Evolutionary conservation across 2,329 filamentous ascomycete species (phyloP).

Genomic region (Alternaria sp.): DNA sequence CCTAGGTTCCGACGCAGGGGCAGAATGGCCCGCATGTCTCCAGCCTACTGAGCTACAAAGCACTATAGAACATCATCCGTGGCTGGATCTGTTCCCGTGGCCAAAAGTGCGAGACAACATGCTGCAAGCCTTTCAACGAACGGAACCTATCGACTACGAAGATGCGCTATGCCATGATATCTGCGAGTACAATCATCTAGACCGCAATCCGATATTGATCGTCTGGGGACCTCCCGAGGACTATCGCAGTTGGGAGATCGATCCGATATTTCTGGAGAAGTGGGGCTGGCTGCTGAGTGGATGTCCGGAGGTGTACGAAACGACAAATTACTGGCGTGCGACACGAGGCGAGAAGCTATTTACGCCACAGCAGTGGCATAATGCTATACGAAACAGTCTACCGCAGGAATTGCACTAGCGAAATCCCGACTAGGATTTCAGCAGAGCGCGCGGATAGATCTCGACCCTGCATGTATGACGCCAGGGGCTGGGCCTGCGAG

Average conservation of each 20-base stretch:
- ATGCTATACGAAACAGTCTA: background rate
- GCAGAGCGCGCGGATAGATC: background rate
- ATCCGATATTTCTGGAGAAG: slow-evolving; percentile 53
- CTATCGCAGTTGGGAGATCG: slow-evolving; percentile 57
- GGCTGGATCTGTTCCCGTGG: slow-evolving; percentile 48
- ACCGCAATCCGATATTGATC: slow-evolving; percentile 39
- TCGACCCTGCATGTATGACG: background rate
- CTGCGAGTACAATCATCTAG: slow-evolving; percentile 8
- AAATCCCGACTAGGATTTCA: background rate
- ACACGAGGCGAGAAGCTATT: slow-evolving; percentile 17
- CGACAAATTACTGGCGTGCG: slow-evolving; percentile 26
- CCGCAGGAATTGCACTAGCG: background rate
- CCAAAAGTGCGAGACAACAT: slow-evolving; percentile 51
- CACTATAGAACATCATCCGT: slow-evolving; percentile 51
- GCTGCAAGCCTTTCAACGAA: slow-evolving; percentile 28
- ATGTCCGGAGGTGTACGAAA: slow-evolving; percentile 48
- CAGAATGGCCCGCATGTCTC: background rate
- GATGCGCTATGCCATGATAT: slow-evolving; percentile 31
- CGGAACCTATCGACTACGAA: slow-evolving; percentile 37
- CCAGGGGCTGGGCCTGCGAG: background rate
- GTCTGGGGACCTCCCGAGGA: slow-evolving; percentile 60
- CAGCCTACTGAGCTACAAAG: slow-evolving; percentile 37
- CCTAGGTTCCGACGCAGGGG: background rate
- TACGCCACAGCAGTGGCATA: slow-evolving; percentile 6
- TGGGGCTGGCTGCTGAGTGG: slow-evolving; percentile 53